These are phyloP conservation scores for Pontederia paniculata DNA, from an alignment of 176 grass and related monocot genomes.

Conservation along the genomic window DNA sequence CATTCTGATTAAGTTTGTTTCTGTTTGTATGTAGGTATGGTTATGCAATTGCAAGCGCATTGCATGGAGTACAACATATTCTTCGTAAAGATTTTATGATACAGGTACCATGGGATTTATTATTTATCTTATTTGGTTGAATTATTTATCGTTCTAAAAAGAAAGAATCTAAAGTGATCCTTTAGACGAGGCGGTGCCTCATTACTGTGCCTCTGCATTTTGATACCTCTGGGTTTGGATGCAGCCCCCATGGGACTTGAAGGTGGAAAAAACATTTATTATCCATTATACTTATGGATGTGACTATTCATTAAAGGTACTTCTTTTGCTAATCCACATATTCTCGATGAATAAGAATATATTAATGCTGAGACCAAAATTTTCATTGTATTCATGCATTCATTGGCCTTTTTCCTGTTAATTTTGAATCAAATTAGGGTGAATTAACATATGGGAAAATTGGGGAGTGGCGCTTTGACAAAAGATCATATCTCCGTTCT, in stretches of 20 bases:
- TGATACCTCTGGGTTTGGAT: slow-evolving; percentile 14
- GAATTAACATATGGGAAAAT: slow-evolving; percentile 83
- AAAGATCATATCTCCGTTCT: slow-evolving; percentile 74
- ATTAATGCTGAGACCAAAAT: neutral
- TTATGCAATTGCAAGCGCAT: slow-evolving; percentile 94
- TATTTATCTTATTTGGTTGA: slow-evolving; percentile 8
- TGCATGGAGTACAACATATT: slow-evolving; percentile 92
- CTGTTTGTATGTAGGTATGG: slow-evolving; percentile 63
- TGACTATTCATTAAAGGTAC: slow-evolving; percentile 78
- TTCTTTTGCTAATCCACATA: neutral
- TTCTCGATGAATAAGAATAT: too few relatives aligned
- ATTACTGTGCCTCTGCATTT: neutral
- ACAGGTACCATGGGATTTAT: slow-evolving; percentile 51
- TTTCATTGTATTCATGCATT: slow-evolving; percentile 7
- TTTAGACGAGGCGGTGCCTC: neutral
- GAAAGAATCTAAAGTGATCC: neutral
- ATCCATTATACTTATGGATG: slow-evolving; percentile 96
- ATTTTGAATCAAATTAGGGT: slow-evolving; percentile 31
- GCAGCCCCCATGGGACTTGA: slow-evolving; percentile 83
- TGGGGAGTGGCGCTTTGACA: slow-evolving; percentile 97
- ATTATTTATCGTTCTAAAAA: neutral
- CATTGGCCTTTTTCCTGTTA: neutral
- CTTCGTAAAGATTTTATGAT: slow-evolving; percentile 99
- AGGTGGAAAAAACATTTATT: slow-evolving; percentile 48
- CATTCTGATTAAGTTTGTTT: neutral